Percentiles rank a stretch among this genome's conserved stretches.
These are phyloP conservation scores for Candida pseudoviswanathii DNA, from an alignment of 1,139 yeast genomes.

Conservation along the genomic window DNA sequence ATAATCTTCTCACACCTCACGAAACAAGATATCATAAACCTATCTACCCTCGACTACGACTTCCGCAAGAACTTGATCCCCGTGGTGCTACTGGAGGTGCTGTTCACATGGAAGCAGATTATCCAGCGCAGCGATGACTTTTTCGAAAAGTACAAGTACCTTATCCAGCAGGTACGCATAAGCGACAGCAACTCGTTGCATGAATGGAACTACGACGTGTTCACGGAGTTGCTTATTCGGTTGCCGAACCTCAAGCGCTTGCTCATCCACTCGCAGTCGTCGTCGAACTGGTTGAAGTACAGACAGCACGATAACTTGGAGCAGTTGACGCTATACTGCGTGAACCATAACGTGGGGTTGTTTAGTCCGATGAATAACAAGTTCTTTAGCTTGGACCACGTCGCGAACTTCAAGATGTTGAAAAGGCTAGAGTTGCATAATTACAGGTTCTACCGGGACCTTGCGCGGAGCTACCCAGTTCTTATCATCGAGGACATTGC, in stretches of 20 bases:
- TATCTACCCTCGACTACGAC: constrained; percentile 23
- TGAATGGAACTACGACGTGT: constrained; percentile 44
- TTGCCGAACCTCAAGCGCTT: constrained; percentile 28
- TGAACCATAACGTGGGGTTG: constrained; percentile 8
- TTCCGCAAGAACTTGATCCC: constrained; percentile 24
- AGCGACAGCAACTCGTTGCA: constrained; percentile 39
- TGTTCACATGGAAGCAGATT: constrained; percentile 34
- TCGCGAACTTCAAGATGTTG: constrained; percentile 26
- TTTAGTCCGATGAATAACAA: constrained; percentile 19
- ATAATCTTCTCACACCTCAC: constrained; percentile 22
- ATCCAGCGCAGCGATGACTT: constrained; percentile 6
- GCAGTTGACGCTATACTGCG: constrained; percentile 30
- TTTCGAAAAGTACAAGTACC: constrained; percentile 13
- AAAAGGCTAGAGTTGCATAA: constrained; percentile 25
- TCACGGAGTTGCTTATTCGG: constrained; percentile 21
- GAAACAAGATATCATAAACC: constrained; percentile 24
- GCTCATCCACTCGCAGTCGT: constrained; percentile 35
- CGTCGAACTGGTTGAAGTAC: constrained; percentile 48
- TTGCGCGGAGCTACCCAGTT: constrained; percentile 8
- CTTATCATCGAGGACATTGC: constrained; percentile 17
- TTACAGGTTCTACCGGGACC: constrained; percentile 39
- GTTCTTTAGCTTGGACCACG: constrained; percentile 36
- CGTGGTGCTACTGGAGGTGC: constrained; percentile 27
- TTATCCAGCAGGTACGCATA: constrained; percentile 28
- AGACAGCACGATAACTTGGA: constrained; percentile 22